phyloP scores from a whole-genome alignment of 202 grass and related monocot genomes.

The Sporobolus alterniflorus region DNA sequence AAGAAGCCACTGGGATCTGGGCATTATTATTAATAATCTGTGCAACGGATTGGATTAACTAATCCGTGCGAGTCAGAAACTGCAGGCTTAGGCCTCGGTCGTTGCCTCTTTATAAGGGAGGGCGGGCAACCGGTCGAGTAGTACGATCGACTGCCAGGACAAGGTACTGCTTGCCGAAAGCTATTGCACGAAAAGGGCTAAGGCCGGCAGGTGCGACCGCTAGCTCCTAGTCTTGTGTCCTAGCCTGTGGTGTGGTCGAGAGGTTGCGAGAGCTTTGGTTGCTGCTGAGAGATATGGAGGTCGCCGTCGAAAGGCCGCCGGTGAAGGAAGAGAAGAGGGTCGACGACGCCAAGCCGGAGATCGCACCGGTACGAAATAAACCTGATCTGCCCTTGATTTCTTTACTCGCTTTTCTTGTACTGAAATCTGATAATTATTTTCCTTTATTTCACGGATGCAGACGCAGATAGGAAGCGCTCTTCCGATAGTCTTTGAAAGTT shows the following conservation, averaged over 20 bases:
- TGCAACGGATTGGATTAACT: background rate
- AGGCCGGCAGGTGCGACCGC: background rate
- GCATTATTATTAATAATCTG: background rate
- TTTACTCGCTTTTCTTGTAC: background rate
- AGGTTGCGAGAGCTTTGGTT: background rate
- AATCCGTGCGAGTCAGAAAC: conserved; percentile 58
- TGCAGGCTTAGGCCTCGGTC: conserved; percentile 27
- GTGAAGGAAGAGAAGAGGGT: conserved; percentile 35
- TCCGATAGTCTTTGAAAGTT: conserved; percentile 58
- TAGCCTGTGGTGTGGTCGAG: background rate
- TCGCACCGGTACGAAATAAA: background rate
- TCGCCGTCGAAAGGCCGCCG: conserved; percentile 37
- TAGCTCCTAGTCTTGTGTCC: background rate
- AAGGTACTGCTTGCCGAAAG: conserved; percentile 31
- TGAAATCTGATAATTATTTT: background rate
- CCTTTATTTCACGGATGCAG: background rate
- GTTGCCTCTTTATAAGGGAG: conserved; percentile 53
- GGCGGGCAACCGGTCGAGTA: background rate
- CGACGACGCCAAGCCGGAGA: conserved; percentile 9
- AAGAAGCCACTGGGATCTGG: conserved; percentile 38
- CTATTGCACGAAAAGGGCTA: background rate
- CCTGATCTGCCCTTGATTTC: background rate
- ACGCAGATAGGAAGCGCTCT: conserved; percentile 28
- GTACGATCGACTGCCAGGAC: conserved; percentile 8
- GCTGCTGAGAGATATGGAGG: conserved; percentile 18